phyloP scores from a whole-genome alignment of 345 rosid species.

The Lumnitzera racemosa region DNA sequence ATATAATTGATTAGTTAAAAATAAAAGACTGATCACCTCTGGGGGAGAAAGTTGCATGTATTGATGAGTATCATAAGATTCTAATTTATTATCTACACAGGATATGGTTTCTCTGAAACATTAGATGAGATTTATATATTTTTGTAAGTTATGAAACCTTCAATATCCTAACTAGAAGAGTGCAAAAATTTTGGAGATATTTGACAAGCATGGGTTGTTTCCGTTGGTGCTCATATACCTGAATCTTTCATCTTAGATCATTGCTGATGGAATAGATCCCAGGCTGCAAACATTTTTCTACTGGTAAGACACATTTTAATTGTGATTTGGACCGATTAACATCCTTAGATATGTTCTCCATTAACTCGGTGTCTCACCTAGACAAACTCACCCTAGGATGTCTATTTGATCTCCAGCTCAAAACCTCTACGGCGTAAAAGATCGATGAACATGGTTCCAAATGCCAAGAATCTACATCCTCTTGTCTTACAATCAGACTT shows the following conservation, averaged over 20 bases:
- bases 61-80: too few relatives aligned
- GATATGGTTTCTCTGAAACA: too few relatives aligned
- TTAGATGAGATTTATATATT: too few relatives aligned
- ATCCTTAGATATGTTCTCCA: too few relatives aligned
- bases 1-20: too few relatives aligned
- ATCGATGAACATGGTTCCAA: conserved; percentile 41
- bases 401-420: conserved; percentile 41
- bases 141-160: too few relatives aligned
- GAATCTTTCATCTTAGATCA: conserved; percentile 39
- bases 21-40: too few relatives aligned
- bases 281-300: conserved; percentile 83
- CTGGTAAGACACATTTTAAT: conserved; percentile 40
- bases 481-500: conserved; percentile 41
- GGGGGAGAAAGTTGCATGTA: too few relatives aligned
- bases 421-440: conserved; percentile 58
- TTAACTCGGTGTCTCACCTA: not conserved
- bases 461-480: conserved; percentile 54
- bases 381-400: not conserved
- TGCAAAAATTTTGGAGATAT: too few relatives aligned
- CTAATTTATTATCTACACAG: too few relatives aligned
- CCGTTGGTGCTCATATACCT: conserved; percentile 7
- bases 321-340: not conserved
- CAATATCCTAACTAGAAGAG: too few relatives aligned
- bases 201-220: too few relatives aligned
- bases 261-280: conserved; percentile 79